Conservation (phyloP, 164 flowering plant species). For the Nelumbo lutea region DNA sequence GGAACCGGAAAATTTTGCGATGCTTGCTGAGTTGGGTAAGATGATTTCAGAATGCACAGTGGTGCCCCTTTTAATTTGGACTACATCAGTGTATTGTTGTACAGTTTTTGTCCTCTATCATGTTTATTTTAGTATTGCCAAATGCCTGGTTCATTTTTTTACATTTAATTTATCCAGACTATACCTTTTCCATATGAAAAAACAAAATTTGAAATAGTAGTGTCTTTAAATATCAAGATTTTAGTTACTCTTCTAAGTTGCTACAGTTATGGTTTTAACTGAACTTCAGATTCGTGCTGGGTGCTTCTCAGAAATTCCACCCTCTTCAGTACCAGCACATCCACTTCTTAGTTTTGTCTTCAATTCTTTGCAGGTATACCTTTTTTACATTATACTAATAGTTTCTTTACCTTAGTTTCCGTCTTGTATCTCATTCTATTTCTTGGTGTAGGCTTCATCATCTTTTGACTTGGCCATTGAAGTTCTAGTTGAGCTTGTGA, state of each 20-base stretch:
- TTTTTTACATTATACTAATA: neutral
- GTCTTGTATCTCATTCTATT: neutral
- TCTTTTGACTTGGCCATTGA: slow-evolving; percentile 87
- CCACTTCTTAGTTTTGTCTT: slow-evolving; percentile 87
- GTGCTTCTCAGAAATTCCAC: slow-evolving; percentile 73
- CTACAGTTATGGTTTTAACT: neutral
- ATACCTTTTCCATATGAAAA: neutral
- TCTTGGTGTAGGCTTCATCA: slow-evolving; percentile 47
- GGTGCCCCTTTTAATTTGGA: neutral
- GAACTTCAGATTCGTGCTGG: slow-evolving; percentile 76
- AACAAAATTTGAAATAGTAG: neutral
- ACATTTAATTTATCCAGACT: too few species aligned
- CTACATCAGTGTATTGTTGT: neutral
- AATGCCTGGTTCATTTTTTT: neutral
- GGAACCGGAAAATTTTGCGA: slow-evolving; percentile 67
- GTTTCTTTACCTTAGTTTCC: slow-evolving; percentile 1
- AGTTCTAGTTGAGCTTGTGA: slow-evolving; percentile 84
- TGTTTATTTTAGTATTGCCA: neutral
- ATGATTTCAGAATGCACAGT: neutral
- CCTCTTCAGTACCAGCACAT: slow-evolving; percentile 59
- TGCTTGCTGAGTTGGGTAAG: slow-evolving; percentile 97
- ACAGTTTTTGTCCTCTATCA: neutral
- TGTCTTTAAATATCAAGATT: neutral
- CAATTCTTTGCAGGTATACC: slow-evolving; percentile 69
- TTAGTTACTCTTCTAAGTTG: neutral